Percentiles rank a stretch among this genome's conserved stretches.
Evolutionary conservation across 106 monocot species (phyloP).

Genomic region (Apostasia shenzhenica): DNA sequence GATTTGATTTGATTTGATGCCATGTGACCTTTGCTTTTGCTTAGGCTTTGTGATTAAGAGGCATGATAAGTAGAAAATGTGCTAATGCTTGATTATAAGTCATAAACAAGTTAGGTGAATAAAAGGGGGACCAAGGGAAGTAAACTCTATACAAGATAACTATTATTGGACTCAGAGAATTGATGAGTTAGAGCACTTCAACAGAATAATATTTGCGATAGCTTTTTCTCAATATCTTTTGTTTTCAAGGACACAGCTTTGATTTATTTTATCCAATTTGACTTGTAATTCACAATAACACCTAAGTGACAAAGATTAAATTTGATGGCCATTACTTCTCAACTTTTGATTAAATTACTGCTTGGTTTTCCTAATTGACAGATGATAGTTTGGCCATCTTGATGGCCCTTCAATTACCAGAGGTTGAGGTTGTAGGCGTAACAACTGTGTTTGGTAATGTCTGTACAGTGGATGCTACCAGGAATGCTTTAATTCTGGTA

Average conservation of each 20-base stretch:
- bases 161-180: background rate
- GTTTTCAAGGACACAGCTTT: too few species aligned
- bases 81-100: too few species aligned
- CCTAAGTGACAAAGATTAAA: background rate
- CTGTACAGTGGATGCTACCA: constrained; percentile 54
- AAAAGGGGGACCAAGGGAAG: background rate
- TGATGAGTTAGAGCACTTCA: background rate
- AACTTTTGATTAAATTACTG: too few species aligned
- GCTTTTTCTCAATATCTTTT: too few species aligned
- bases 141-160: background rate
- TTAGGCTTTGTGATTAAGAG: too few species aligned
- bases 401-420: constrained; percentile 83
- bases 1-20: too few species aligned
- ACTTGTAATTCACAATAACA: background rate
- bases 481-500: constrained; percentile 91
- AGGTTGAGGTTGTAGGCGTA: constrained; percentile 72
- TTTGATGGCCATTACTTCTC: background rate
- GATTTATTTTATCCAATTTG: background rate
- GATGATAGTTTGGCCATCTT: constrained; percentile 97
- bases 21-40: too few species aligned
- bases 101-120: background rate
- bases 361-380: constrained; percentile 9
- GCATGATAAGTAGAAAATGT: too few species aligned
- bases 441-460: constrained; percentile 92
- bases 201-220: too few species aligned